Base-by-base conservation (phyloP, 768 basidiomycete species). In the Xanthoconium purpureum region DNA sequence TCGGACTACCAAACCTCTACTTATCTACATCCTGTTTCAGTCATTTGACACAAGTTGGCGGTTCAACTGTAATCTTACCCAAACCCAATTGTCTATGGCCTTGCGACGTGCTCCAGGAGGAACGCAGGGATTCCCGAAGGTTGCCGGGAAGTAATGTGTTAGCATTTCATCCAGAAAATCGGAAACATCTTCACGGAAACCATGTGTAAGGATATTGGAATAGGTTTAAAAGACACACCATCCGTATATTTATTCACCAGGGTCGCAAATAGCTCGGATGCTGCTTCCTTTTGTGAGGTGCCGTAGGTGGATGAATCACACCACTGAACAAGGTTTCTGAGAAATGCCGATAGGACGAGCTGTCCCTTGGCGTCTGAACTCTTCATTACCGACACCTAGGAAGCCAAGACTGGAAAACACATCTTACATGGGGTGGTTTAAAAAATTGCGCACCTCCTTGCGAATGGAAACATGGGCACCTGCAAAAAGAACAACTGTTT, bases 241-340 rank as follows among this genome's bases (percentile, higher is more conserved):
- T 84, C 78, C 11, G 77, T 75, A 37, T 84, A 82, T 70, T 94
- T 92, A 69, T 98, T 97, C 29, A 94, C 71, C n/a, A 90, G 72
- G 0, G 86, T 80, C 1, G 87, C 78, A 17, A 92, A 67, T 3
- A 84, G 63, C 38, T 85, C 80, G 63, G 81, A 76, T 3, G 78
- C 81, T 29, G 84, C 78, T 32, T 79, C 77, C 58, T 76, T 74
- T 66, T 90, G 88, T 0, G 79, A 60, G 43, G 75, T 71, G 48
- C 74, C 81, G 17, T 78, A 77, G 5, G 80, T 73, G 12, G 69
- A 62, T 7, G 73, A 63, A 20, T 90, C 71, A 39, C 79, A 78
- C 90, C 90, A 94, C 9, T 69, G 63, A 13, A 90, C 68, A 8
- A 91, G 71, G 39, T 67, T 66, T 10, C 79, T 72, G 29, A 92